Conservation (phyloP, 768 basidiomycete genomes). For the Mycena albidolilacea region DNA sequence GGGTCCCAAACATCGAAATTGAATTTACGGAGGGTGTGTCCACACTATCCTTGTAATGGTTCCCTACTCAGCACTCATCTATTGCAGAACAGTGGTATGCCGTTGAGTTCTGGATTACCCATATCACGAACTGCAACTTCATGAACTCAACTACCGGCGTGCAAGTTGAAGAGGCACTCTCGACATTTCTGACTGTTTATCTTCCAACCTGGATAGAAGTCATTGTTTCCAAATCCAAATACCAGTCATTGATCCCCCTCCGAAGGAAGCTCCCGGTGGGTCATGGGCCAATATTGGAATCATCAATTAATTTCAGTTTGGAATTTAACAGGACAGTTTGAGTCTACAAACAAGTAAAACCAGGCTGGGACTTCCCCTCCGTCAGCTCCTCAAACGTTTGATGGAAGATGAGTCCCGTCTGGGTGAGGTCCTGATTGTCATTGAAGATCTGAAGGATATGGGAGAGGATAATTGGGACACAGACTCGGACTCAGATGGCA, state of each 20-base stretch:
- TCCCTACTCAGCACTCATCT: too few relatives aligned
- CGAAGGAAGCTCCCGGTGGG: not conserved
- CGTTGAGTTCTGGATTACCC: not conserved
- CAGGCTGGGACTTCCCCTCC: not conserved
- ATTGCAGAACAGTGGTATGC: constrained; percentile 1
- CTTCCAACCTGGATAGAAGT: not conserved
- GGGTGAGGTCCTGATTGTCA: not conserved
- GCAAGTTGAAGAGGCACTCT: not conserved
- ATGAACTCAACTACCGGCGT: not conserved
- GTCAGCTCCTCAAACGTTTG: not conserved
- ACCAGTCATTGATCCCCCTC: not conserved
- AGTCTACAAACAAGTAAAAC: not conserved
- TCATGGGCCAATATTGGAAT: not conserved
- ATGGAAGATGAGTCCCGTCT: not conserved
- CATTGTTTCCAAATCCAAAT: not conserved
- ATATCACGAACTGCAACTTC: not conserved
- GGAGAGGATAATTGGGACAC: not conserved
- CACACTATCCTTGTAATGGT: too few relatives aligned
- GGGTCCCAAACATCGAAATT: not conserved
- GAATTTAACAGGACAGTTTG: not conserved
- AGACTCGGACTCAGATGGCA: not conserved
- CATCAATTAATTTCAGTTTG: not conserved
- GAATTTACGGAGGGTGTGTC: not conserved
- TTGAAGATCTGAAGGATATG: constrained; percentile 18
- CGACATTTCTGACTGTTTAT: not conserved